phyloP scores from a whole-genome alignment of 208 protist genomes.

The Crithidia bombi region DNA sequence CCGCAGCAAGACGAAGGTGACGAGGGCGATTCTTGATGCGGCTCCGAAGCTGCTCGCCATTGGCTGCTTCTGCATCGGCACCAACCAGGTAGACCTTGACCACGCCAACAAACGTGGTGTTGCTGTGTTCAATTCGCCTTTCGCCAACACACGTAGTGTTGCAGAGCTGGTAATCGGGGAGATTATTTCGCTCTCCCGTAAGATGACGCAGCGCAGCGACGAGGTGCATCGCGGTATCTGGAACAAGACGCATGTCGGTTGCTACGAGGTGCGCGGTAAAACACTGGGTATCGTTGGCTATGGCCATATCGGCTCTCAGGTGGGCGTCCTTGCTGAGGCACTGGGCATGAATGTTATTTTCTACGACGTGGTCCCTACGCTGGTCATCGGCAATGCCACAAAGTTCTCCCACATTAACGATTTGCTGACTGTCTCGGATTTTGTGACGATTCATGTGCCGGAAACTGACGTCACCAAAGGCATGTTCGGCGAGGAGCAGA shows the following conservation, averaged over 20 bases:
- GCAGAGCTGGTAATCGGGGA: conserved; percentile 93
- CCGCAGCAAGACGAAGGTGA: conserved; percentile 92
- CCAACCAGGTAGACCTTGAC: conserved; percentile 93
- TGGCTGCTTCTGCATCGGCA: conserved; percentile 96
- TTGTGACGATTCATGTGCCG: conserved; percentile 94
- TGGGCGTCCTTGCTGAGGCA: conserved; percentile 92
- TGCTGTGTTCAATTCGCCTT: conserved; percentile 96
- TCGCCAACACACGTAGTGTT: conserved; percentile 94
- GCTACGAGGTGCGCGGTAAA: conserved; percentile 89
- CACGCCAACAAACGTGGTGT: conserved; percentile 77
- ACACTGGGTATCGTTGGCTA: conserved; percentile 94
- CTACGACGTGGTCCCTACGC: conserved; percentile 88
- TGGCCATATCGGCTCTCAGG: conserved; percentile 93
- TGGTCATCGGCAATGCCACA: conserved; percentile 92
- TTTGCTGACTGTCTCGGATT: conserved; percentile 81
- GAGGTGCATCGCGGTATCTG: conserved; percentile 91
- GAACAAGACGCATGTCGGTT: conserved; percentile 85
- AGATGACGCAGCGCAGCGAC: conserved; percentile 83
- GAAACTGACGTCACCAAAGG: conserved; percentile 75
- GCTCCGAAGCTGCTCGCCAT: conserved; percentile 86
- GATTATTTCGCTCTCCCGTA: conserved; percentile 89
- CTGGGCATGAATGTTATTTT: conserved; percentile 94
- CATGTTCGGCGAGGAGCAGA: conserved; percentile 77
- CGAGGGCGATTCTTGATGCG: conserved; percentile 65
- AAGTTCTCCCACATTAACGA: conserved; percentile 67